These are phyloP conservation scores for Dianthus caryophyllus DNA, from an alignment of 148 eudicot genomes.

Conservation along the genomic window DNA sequence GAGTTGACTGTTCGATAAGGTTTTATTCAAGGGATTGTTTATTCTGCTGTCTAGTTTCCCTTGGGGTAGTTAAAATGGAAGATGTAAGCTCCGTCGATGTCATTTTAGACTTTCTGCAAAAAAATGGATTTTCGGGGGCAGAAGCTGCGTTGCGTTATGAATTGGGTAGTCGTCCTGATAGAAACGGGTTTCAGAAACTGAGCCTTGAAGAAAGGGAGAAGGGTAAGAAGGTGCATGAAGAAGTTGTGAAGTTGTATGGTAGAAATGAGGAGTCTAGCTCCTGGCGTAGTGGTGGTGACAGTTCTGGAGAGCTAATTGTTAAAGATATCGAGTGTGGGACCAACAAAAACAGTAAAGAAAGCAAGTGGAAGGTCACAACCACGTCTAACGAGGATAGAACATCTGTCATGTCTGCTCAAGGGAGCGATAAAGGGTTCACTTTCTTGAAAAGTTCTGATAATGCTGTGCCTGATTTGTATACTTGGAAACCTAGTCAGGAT, in stretches of 20 bases:
- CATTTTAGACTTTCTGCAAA: slow-evolving; percentile 60
- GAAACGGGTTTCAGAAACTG: slow-evolving; percentile 54
- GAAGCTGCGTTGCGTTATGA: slow-evolving; percentile 89
- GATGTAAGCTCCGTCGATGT: slow-evolving; percentile 55
- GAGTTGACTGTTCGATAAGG: background rate
- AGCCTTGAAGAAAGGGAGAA: slow-evolving; percentile 38
- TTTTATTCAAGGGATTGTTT: slow-evolving; percentile 16
- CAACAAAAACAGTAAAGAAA: slow-evolving; percentile 44
- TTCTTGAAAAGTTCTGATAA: slow-evolving; percentile 49
- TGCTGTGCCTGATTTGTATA: slow-evolving; percentile 60
- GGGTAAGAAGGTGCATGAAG: slow-evolving; percentile 32
- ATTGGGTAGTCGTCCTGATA: slow-evolving; percentile 55
- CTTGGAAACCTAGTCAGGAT: slow-evolving; percentile 48
- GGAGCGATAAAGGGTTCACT: slow-evolving; percentile 43
- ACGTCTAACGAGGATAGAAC: slow-evolving; percentile 28
- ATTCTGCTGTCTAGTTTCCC: slow-evolving; percentile 19
- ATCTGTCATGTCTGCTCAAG: slow-evolving; percentile 28
- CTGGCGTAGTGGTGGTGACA: slow-evolving; percentile 35
- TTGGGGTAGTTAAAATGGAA: slow-evolving; percentile 39
- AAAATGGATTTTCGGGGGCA: slow-evolving; percentile 74
- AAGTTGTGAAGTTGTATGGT: slow-evolving; percentile 28
- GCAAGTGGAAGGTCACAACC: slow-evolving; percentile 40
- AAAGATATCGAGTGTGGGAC: slow-evolving; percentile 79
- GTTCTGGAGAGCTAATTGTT: slow-evolving; percentile 73
- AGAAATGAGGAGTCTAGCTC: slow-evolving; percentile 38